Evolutionary conservation across 1,284 basidiomycete genomes (phyloP).

Genomic region (Apiotrichum akiyoshidainum): DNA sequence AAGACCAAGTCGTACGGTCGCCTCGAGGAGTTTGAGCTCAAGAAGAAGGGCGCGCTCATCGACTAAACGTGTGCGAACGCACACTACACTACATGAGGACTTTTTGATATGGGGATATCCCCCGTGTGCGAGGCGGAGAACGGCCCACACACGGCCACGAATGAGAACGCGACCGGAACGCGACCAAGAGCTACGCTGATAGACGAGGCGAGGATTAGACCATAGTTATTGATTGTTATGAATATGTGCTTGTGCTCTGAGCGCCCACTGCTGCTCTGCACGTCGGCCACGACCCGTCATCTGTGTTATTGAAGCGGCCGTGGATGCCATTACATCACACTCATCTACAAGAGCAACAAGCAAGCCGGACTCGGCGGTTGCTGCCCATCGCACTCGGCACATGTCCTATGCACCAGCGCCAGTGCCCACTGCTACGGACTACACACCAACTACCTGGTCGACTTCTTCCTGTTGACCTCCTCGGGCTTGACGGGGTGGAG

Average conservation of each 20-base stretch:
- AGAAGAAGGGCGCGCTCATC: constrained; percentile 50
- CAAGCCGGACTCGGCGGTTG: not conserved
- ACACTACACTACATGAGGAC: too few species aligned
- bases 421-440: too few species aligned
- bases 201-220: too few species aligned
- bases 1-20: constrained; percentile 24
- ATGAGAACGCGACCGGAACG: too few species aligned
- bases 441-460: constrained; percentile 8
- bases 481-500: constrained; percentile 85
- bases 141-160: too few species aligned
- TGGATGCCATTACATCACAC: not conserved
- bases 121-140: too few species aligned
- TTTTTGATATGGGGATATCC: too few species aligned
- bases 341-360: not conserved
- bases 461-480: constrained; percentile 63
- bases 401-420: not conserved
- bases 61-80: constrained; percentile 29
- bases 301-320: not conserved
- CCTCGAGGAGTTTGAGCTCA: constrained; percentile 43
- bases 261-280: too few species aligned
- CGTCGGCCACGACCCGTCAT: not conserved
- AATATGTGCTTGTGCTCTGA: too few species aligned
- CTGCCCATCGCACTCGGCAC: not conserved
- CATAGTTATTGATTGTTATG: too few species aligned
- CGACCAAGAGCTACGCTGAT: too few species aligned